A percentile compares a stretch with the other conserved stretches of the same genome.
Evolutionary conservation across 208 protist genomes (phyloP).

Genomic region (Novymonas esmeraldas): DNA sequence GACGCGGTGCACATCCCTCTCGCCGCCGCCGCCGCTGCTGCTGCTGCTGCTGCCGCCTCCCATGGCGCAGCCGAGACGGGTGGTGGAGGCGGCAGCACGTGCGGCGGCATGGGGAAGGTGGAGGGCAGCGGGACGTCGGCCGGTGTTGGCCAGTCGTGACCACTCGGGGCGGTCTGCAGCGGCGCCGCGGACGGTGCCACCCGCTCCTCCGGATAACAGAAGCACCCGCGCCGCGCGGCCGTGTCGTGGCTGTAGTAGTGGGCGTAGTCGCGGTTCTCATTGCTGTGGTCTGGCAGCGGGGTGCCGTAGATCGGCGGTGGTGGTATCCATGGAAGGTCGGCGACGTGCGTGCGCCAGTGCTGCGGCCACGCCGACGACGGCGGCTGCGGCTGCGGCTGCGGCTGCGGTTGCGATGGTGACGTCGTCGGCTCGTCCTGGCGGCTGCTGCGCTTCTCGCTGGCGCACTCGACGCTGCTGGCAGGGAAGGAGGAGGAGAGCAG

Average conservation of each 20-base stretch:
- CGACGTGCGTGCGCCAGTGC: neutral
- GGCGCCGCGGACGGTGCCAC: neutral
- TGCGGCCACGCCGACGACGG: too few relatives aligned
- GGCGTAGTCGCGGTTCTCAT: constrained; percentile 6
- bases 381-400: neutral
- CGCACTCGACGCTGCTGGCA: too few relatives aligned
- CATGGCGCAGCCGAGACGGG: constrained; percentile 17
- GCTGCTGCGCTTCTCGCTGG: too few relatives aligned
- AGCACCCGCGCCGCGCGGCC: neutral
- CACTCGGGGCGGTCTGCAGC: neutral
- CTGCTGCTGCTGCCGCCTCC: neutral
- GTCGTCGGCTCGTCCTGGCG: too few relatives aligned
- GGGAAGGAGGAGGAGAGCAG: neutral
- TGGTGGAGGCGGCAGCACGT: constrained; percentile 20
- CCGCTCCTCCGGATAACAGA: neutral
- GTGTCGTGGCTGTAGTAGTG: constrained; percentile 22
- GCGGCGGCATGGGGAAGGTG: constrained; percentile 59
- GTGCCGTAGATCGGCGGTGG: constrained; percentile 32
- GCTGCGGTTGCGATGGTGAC: neutral
- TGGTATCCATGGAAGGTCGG: constrained; percentile 38
- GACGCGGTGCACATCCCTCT: neutral
- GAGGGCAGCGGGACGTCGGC: constrained; percentile 70
- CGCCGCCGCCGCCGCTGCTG: neutral
- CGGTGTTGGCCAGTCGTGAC: constrained; percentile 49
- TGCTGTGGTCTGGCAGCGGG: neutral